A percentile compares a stretch with the other conserved stretches of the same genome.
Conservation (phyloP, 75 land plant species). For the Larix kaempferi region DNA sequence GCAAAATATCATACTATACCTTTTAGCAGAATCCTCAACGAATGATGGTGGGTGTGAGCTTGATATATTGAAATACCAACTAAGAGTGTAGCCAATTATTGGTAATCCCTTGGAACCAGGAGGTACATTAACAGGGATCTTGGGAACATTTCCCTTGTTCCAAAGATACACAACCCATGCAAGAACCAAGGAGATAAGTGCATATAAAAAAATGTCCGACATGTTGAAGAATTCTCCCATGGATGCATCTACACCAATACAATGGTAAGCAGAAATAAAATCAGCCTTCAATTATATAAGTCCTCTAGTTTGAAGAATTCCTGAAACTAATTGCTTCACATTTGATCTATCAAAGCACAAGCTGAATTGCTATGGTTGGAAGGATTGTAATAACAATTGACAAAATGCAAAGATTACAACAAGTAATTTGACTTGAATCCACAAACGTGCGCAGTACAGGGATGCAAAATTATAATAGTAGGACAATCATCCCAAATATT, state of each 20-base stretch:
- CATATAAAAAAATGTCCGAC: not conserved
- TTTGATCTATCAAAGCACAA: not conserved
- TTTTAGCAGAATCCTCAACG: conserved; percentile 38
- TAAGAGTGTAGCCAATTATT: conserved; percentile 37
- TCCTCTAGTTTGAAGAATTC: not conserved
- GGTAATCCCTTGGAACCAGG: conserved; percentile 51
- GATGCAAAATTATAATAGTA: too few relatives aligned
- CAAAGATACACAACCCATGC: not conserved
- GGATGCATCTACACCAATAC: not conserved
- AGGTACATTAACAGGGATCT: conserved; percentile 19
- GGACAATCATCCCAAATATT: too few relatives aligned
- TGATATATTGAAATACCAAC: conserved; percentile 35
- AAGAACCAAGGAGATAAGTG: not conserved
- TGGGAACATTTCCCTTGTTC: not conserved
- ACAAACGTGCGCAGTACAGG: not conserved
- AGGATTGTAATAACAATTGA: not conserved
- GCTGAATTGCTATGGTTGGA: not conserved
- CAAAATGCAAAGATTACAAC: not conserved
- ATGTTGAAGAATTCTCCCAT: not conserved
- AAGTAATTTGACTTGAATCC: not conserved
- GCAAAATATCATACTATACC: conserved; percentile 12
- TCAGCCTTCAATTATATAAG: not conserved
- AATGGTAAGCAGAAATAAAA: not conserved
- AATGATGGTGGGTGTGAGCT: conserved; percentile 45
- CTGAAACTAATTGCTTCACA: not conserved